Evolutionary conservation across 805 yeast species (phyloP).

Genomic region (Citeromyces nyonsensis): DNA sequence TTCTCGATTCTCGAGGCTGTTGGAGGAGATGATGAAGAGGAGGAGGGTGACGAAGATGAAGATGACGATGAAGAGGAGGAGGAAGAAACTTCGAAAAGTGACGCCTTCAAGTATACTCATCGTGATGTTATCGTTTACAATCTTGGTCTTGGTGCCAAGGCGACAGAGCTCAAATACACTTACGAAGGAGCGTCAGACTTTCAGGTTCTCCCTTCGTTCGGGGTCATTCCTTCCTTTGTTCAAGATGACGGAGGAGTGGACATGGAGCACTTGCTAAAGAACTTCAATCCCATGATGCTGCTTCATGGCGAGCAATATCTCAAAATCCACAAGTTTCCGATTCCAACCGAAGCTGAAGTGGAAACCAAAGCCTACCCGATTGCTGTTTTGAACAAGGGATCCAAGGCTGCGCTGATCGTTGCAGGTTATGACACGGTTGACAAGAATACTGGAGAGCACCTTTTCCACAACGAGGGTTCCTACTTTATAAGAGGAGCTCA

Average conservation of each 20-base stretch:
- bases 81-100: conserved; percentile 23
- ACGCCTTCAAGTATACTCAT: conserved; percentile 41
- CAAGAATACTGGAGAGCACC: conserved; percentile 44
- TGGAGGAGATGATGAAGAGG: conserved; percentile 28
- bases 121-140: conserved; percentile 74
- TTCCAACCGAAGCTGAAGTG: conserved; percentile 57
- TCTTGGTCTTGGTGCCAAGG: conserved; percentile 75
- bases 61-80: conserved; percentile 29
- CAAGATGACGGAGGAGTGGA: conserved; percentile 40
- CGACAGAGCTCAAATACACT: conserved; percentile 59
- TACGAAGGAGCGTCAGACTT: conserved; percentile 69
- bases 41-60: conserved; percentile 22
- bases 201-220: conserved; percentile 80
- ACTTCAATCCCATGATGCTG: conserved; percentile 79
- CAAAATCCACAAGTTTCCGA: conserved; percentile 58
- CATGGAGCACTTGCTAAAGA: conserved; percentile 46
- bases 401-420: conserved; percentile 61
- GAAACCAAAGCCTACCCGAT: conserved; percentile 52
- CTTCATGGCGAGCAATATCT: conserved; percentile 94
- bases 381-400: conserved; percentile 67
- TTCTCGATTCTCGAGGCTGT: conserved; percentile 63
- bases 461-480: conserved; percentile 75
- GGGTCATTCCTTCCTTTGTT: conserved; percentile 75
- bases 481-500: conserved; percentile 68
- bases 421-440: conserved; percentile 63